Percentiles rank a stretch among this genome's conserved stretches.
Evolutionary conservation across 179 eudicot genomes (phyloP).

Genomic region (Sideroxylon spinosum): DNA sequence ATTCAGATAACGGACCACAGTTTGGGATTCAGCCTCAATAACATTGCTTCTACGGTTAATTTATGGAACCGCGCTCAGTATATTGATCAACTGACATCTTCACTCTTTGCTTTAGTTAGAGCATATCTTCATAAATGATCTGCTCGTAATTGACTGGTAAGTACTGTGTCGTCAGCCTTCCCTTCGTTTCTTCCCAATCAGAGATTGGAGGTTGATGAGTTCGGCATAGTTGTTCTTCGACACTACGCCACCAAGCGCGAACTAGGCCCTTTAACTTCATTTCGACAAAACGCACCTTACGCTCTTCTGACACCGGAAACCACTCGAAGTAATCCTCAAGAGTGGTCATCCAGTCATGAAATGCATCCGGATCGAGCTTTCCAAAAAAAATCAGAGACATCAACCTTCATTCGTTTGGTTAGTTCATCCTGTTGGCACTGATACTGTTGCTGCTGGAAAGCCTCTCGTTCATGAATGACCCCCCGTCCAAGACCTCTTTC

Average conservation of each 20-base stretch:
- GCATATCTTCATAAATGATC: background rate
- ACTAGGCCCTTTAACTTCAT: constrained; percentile 5
- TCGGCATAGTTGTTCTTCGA: background rate
- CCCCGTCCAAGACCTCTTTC: too few species aligned
- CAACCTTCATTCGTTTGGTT: background rate
- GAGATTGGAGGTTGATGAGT: background rate
- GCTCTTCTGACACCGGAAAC: background rate
- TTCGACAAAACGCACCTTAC: constrained; percentile 1
- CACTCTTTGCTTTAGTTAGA: background rate
- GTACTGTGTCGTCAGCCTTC: background rate
- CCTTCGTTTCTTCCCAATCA: constrained; percentile 4
- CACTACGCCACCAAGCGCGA: background rate
- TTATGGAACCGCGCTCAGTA: background rate
- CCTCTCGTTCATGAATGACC: too few species aligned
- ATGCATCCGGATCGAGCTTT: background rate
- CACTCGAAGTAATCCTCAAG: constrained; percentile 4
- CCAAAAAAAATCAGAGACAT: constrained; percentile 6
- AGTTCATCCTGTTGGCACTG: background rate
- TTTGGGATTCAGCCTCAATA: background rate
- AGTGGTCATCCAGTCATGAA: background rate
- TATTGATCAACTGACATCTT: background rate
- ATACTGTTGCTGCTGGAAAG: too few species aligned
- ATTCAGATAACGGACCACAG: background rate
- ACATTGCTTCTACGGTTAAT: background rate
- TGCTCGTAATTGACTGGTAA: background rate